phyloP scores from a whole-genome alignment of 331 rosid species.

The Ulmus americana region DNA sequence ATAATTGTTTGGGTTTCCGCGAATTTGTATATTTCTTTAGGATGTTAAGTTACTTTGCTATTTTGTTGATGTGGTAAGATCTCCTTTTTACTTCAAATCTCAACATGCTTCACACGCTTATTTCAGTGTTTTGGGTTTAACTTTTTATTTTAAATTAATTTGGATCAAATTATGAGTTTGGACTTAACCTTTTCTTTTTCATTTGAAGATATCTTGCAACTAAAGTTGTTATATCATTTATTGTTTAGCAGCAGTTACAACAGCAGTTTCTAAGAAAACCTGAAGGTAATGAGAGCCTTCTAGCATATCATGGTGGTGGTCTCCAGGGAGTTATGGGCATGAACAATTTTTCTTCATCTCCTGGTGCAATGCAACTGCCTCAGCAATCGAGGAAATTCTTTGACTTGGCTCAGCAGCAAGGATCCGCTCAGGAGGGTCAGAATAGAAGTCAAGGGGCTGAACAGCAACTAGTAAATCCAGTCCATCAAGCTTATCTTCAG shows the following conservation, averaged over 20 bases:
- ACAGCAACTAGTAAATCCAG: conserved; percentile 71
- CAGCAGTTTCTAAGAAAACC: conserved; percentile 79
- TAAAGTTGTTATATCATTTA: conserved; percentile 3
- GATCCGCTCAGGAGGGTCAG: conserved; percentile 65
- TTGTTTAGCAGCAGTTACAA: conserved; percentile 56
- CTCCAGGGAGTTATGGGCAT: conserved; percentile 62
- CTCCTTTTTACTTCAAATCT: background rate
- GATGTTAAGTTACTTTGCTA: background rate
- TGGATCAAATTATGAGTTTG: background rate
- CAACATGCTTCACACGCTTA: background rate
- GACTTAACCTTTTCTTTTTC: background rate
- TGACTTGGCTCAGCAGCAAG: conserved; percentile 64
- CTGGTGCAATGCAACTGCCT: conserved; percentile 54
- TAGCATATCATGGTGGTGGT: conserved; percentile 68
- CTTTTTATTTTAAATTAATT: background rate
- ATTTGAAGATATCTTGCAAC: conserved; percentile 10
- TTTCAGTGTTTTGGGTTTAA: background rate
- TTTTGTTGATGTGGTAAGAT: conserved; percentile 3
- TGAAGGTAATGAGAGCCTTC: conserved; percentile 75
- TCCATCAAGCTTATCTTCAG: conserved; percentile 82
- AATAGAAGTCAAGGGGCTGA: conserved; percentile 71
- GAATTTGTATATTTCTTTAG: background rate
- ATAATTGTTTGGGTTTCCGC: background rate
- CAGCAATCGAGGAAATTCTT: conserved; percentile 75
- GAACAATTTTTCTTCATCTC: conserved; percentile 53